Conservation (phyloP, 169 alveolate genomes). For the Cystoisospora suis region DNA sequence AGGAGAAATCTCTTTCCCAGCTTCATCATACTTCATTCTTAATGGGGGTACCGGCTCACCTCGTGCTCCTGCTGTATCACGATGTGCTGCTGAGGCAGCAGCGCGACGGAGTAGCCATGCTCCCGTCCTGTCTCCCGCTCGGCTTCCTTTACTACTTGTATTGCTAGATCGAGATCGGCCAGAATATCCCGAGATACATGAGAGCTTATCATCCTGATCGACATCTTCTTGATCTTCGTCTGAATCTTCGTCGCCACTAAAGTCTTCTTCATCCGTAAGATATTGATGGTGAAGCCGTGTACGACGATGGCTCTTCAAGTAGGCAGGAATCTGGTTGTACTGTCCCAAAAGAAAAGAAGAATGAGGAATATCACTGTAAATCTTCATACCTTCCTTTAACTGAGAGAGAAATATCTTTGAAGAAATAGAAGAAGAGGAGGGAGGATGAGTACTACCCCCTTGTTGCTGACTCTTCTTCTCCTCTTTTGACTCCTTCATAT, state of each 20-base stretch:
- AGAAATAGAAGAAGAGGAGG: too few species aligned
- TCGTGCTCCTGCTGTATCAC: not conserved
- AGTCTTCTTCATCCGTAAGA: not conserved
- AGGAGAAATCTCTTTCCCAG: slow-evolving; percentile 18
- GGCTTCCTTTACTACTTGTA: not conserved
- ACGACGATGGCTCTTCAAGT: not conserved
- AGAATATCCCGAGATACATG: not conserved
- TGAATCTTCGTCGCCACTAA: not conserved
- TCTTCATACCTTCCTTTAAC: not conserved
- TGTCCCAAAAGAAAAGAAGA: slow-evolving; percentile 28
- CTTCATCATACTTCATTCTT: not conserved
- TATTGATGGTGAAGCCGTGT: not conserved
- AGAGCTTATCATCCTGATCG: not conserved
- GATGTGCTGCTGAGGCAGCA: not conserved
- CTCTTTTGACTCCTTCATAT: too few species aligned
- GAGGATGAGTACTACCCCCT: not conserved
- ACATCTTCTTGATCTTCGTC: not conserved
- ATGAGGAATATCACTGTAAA: slow-evolving; percentile 28
- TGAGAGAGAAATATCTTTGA: not conserved
- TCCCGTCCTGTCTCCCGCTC: not conserved
- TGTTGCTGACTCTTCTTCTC: too few species aligned
- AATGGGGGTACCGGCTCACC: not conserved
- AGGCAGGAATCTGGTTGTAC: slow-evolving; percentile 32
- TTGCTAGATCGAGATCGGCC: too few species aligned
- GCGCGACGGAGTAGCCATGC: not conserved